These are phyloP conservation scores for Erythrophleum ivorense DNA, from an alignment of 331 rosid genomes.

Conservation along the genomic window DNA sequence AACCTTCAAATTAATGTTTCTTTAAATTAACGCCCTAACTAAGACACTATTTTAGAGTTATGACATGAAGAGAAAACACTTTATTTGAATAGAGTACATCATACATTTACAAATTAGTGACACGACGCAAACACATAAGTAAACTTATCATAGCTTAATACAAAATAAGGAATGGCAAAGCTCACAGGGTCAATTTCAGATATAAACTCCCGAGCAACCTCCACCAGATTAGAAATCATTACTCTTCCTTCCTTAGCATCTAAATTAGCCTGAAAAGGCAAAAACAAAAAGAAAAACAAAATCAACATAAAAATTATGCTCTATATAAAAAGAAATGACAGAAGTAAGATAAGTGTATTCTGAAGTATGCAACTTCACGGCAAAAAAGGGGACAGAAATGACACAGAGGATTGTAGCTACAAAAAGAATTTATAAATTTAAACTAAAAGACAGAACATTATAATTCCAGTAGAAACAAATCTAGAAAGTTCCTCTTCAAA, in stretches of 20 bases:
- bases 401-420: background rate
- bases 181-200: constrained; percentile 80
- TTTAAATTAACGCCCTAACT: constrained; percentile 9
- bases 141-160: constrained; percentile 16
- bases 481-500: constrained; percentile 3
- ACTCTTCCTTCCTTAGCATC: constrained; percentile 95
- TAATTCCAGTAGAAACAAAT: constrained; percentile 3
- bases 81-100: background rate
- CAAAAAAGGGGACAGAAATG: background rate
- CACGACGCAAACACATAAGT: constrained; percentile 14
- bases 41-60: constrained; percentile 14
- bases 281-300: constrained; percentile 9
- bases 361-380: background rate
- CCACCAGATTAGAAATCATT: constrained; percentile 92
- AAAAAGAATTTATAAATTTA: background rate
- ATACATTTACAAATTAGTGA: constrained; percentile 8
- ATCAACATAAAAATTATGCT: constrained; percentile 13
- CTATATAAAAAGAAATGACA: constrained; percentile 20
- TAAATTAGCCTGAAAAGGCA: constrained; percentile 69
- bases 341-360: background rate
- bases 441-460: constrained; percentile 4
- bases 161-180: constrained; percentile 25
- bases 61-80: constrained; percentile 19
- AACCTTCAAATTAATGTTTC: constrained; percentile 2
- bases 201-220: constrained; percentile 96